These are phyloP conservation scores for Logfia minima DNA, from an alignment of 129 eudicot genomes.

Conservation along the genomic window DNA sequence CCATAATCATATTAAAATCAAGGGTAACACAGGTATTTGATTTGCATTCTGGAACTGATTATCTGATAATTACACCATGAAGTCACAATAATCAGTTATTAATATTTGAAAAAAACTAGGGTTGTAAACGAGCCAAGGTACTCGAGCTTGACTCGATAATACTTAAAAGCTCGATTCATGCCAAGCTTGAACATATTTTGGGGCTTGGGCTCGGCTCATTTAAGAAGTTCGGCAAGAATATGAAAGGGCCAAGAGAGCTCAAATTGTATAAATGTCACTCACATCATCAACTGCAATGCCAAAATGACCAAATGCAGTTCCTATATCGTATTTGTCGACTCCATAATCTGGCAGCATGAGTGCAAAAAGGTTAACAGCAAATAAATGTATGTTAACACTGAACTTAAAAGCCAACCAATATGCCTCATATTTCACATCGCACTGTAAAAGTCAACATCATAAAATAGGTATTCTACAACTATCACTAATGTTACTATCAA, in stretches of 20 bases:
- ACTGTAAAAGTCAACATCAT: constrained; percentile 5
- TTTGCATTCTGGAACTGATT: background rate
- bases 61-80: background rate
- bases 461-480: background rate
- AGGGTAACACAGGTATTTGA: background rate
- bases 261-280: constrained; percentile 31
- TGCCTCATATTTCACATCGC: constrained; percentile 14
- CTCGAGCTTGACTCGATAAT: background rate
- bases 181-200: background rate
- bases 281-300: constrained; percentile 95
- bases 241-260: background rate
- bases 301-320: constrained; percentile 87
- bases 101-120: background rate
- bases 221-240: constrained; percentile 9
- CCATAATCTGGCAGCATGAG: constrained; percentile 72
- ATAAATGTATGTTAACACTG: background rate
- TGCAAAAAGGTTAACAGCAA: constrained; percentile 13
- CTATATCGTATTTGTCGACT: constrained; percentile 86
- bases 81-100: background rate
- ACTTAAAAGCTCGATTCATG: background rate
- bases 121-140: background rate
- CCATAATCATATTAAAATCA: background rate
- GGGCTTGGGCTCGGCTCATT: too few relatives aligned
- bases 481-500: constrained; percentile 14
- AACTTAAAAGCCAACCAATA: constrained; percentile 14